Evolutionary conservation across 2,329 filamentous ascomycete genomes (phyloP).

Genomic region (Fragosphaeria purpurea): DNA sequence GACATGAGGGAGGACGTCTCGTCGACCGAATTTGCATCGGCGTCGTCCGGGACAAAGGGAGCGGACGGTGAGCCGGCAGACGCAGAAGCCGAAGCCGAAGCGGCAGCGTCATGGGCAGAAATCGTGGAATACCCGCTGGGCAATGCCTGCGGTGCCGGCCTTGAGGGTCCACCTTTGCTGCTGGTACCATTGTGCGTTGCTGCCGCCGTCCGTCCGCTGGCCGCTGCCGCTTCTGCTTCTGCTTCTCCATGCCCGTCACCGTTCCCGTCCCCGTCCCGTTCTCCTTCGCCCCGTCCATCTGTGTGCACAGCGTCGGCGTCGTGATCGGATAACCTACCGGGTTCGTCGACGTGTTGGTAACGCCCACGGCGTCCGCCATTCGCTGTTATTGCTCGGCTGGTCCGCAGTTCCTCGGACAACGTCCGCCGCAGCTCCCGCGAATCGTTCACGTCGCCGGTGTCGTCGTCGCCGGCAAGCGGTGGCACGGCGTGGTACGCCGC

Average conservation of each 20-base stretch:
- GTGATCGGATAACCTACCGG: constrained; percentile 45
- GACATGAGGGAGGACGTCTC: constrained; percentile 75
- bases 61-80: constrained; percentile 1
- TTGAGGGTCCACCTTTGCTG: no score
- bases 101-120: not conserved
- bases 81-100: not conserved
- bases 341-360: constrained; percentile 38
- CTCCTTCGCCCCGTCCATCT: not conserved
- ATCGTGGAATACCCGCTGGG: not conserved
- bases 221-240: no score
- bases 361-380: constrained; percentile 9
- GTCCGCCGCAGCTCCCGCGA: constrained; percentile 32
- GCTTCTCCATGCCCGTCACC: not conserved
- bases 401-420: constrained; percentile 26
- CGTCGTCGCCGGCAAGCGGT: constrained; percentile 13
- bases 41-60: constrained; percentile 11
- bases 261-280: constrained; percentile 1
- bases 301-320: constrained; percentile 11
- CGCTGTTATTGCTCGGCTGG: no score
- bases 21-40: constrained; percentile 36
- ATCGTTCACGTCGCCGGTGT: constrained; percentile 19
- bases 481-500: constrained; percentile 46
- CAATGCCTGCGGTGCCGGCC: not conserved
- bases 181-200: no score
- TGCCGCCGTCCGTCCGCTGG: no score